Evolutionary conservation across 2,329 filamentous ascomycete species (phyloP).

Genomic region (Alternaria arborescens): DNA sequence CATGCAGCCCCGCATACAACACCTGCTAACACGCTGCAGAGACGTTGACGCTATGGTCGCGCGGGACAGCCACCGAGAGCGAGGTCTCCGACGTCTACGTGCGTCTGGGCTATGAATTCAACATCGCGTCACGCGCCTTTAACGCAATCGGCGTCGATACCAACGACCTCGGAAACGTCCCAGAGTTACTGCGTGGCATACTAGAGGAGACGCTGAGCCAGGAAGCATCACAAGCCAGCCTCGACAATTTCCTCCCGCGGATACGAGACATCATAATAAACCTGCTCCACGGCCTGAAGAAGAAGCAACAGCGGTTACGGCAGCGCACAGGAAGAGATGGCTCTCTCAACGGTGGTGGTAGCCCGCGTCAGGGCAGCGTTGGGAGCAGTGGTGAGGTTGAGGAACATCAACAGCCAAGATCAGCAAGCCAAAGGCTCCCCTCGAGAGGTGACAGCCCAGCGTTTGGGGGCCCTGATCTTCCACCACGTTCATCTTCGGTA

Average conservation of each 20-base stretch:
- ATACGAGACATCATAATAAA: constrained; percentile 99
- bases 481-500: constrained; percentile 58
- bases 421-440: constrained; percentile 53
- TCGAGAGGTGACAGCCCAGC: constrained; percentile 55
- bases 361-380: constrained; percentile 50
- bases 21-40: constrained; percentile 58
- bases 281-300: constrained; percentile 91
- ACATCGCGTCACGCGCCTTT: constrained; percentile 97
- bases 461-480: constrained; percentile 53
- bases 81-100: constrained; percentile 99
- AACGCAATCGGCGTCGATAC: constrained; percentile 97
- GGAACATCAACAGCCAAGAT: constrained; percentile 53
- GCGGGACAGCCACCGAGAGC: constrained; percentile 86
- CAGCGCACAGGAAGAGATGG: constrained; percentile 64
- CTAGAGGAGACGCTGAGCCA: constrained; percentile 96
- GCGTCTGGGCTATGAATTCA: constrained; percentile 97
- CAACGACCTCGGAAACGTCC: constrained; percentile 91
- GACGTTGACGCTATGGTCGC: constrained; percentile 97
- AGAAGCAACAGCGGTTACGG: constrained; percentile 89
- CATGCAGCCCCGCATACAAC: constrained; percentile 9
- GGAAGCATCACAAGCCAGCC: constrained; percentile 89
- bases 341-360: constrained; percentile 47
- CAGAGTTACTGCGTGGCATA: constrained; percentile 87
- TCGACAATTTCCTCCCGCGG: constrained; percentile 90
- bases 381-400: constrained; percentile 47